Evolutionary conservation across 305 asterid genomes (phyloP), one percentile per base, ranked within the genome.

Genomic region (Solanum hybrid): DNA sequence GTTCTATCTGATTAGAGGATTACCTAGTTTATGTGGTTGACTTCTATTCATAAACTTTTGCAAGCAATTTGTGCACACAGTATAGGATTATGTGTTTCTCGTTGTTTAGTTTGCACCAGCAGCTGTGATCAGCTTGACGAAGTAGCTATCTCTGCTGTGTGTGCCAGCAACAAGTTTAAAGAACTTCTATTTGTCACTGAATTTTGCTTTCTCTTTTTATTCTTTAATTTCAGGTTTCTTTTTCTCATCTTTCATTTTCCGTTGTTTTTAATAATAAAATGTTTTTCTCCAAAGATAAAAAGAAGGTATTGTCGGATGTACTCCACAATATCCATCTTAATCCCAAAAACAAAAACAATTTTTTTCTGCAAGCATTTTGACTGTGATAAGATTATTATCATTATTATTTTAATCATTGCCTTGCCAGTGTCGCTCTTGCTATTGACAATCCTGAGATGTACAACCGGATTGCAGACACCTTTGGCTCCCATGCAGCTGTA

Each of bases 381-480:
- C 77, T 76, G 57, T 39, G 80, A 73, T 79, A 11, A 86, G 84
- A 79, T 88, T 39, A 24, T 81, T 40, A 81, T 81, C 86, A 36
- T 40, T 79, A 79, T 36, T 64, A 84, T 84, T 89, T 84, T 91
- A 91, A 71, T 91, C 78, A 29, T 79, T 92, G 67, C 80, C 80
- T 89, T 88, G 90, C 92, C 97, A 97, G 99, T 92, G 95, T 94
- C 90, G 99, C 99, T 77, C 94, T 97, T 90, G 97, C 95, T 89
- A 95, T 96, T 92, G 99, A 97, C 93, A 95, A 93, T 94, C 97
- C 96, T 89, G 95, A 90, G 92, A 86, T 97, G 95, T 94, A 93
- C 93, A 91, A 92, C 89, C 94, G 93, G 90, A 91, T 95, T 91
- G 90, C 89, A 9, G 94, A 94, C 86, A 83, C 94, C 77, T 95